These are phyloP conservation scores for Gelatoporia subvermispora DNA, from an alignment of 768 basidiomycete genomes.

Conservation along the genomic window DNA sequence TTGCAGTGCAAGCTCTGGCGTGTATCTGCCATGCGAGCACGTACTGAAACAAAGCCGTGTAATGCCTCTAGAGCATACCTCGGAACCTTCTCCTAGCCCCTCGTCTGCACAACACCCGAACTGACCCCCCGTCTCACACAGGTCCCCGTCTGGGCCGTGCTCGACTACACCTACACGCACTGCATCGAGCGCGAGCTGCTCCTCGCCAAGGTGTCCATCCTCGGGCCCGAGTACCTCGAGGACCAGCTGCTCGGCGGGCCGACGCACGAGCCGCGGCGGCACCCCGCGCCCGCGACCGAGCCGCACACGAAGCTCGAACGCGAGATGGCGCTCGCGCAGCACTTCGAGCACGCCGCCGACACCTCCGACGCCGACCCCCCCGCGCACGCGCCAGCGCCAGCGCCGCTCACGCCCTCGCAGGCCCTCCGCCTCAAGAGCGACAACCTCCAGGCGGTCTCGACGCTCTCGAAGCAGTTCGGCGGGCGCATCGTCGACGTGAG, in stretches of 20 bases:
- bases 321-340: constrained; percentile 68
- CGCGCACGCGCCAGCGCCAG: constrained; percentile 20
- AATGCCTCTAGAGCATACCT: neutral
- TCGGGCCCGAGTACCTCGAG: constrained; percentile 95
- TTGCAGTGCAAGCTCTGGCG: too few relatives aligned
- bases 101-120: too few relatives aligned
- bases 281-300: constrained; percentile 11
- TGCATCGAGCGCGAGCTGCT: constrained; percentile 91
- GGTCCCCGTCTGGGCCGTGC: constrained; percentile 99
- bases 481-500: constrained; percentile 93
- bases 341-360: constrained; percentile 64
- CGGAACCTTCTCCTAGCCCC: neutral
- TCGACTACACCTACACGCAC: constrained; percentile 93
- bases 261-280: constrained; percentile 66
- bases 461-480: constrained; percentile 83
- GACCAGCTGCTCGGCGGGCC: constrained; percentile 85
- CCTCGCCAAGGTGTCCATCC: constrained; percentile 93
- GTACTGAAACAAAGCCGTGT: too few relatives aligned
- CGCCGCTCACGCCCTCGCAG: constrained; percentile 57
- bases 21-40: too few relatives aligned
- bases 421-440: constrained; percentile 86
- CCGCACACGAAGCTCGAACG: constrained; percentile 55
- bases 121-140: constrained; percentile 24
- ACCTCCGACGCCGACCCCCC: constrained; percentile 25
- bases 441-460: constrained; percentile 82